Evolutionary conservation across 108 stramenopile species (phyloP).

Genomic region (Discostella stelligeroides): DNA sequence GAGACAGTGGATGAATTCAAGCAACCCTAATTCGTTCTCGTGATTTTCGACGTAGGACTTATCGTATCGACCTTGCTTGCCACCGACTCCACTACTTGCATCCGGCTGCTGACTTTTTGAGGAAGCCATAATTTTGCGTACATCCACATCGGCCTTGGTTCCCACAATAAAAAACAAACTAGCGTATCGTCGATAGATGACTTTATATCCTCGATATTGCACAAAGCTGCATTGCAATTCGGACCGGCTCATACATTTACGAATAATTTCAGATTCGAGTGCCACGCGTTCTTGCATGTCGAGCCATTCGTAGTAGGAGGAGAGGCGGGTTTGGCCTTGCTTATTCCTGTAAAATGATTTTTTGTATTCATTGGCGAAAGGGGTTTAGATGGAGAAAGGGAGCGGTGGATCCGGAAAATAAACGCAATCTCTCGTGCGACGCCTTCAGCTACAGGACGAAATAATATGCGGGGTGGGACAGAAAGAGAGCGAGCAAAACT

Average conservation of each 20-base stretch:
- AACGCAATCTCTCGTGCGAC: background rate
- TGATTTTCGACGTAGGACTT: slow-evolving; percentile 62
- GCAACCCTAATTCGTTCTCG: slow-evolving; percentile 93
- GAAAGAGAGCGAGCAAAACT: slow-evolving; percentile 28
- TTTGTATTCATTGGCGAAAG: too few species aligned
- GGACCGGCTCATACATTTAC: slow-evolving; percentile 89
- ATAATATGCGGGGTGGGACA: background rate
- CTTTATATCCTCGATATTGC: slow-evolving; percentile 95
- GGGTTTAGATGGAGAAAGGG: background rate
- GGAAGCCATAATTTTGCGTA: slow-evolving; percentile 16
- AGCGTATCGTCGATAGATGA: slow-evolving; percentile 94
- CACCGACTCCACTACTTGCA: background rate
- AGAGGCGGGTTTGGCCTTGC: slow-evolving; percentile 95
- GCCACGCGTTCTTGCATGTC: slow-evolving; percentile 89
- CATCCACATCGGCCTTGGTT: slow-evolving; percentile 80
- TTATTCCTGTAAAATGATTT: slow-evolving; percentile 63
- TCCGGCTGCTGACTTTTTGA: background rate
- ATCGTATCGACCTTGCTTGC: background rate
- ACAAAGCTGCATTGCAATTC: slow-evolving; percentile 95
- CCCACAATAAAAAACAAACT: slow-evolving; percentile 97
- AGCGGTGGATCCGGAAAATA: background rate
- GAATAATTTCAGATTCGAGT: slow-evolving; percentile 94
- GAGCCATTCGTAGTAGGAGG: slow-evolving; percentile 94
- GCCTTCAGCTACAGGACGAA: background rate
- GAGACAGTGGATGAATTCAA: slow-evolving; percentile 95